Percentiles rank a stretch among this genome's conserved stretches.
Conservation (phyloP, 495 filamentous ascomycete species). For the Aspergillus wentii region DNA sequence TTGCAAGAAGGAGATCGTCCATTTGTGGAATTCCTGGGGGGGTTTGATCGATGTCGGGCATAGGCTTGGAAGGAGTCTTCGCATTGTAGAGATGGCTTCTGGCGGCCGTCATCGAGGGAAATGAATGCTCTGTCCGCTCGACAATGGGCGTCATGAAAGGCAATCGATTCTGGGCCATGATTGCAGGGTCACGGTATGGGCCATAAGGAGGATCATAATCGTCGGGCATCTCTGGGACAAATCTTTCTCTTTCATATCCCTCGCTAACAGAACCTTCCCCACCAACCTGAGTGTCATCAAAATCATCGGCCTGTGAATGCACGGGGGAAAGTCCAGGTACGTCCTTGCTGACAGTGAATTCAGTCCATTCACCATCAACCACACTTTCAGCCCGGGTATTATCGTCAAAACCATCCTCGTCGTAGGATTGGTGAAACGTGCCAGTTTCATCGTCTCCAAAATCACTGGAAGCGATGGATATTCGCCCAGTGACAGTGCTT, state of each 20-base stretch:
- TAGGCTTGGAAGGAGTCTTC: constrained; percentile 68
- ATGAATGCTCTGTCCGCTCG: constrained; percentile 84
- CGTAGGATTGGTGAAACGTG: constrained; percentile 37
- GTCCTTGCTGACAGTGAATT: constrained; percentile 72
- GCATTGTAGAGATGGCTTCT: constrained; percentile 53
- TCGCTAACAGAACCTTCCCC: constrained; percentile 16
- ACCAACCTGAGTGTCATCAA: constrained; percentile 19
- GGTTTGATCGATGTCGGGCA: constrained; percentile 16
- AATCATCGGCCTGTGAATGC: constrained; percentile 31
- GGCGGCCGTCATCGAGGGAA: constrained; percentile 57
- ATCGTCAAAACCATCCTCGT: constrained; percentile 43
- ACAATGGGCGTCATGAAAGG: constrained; percentile 99
- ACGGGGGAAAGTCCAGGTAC: constrained; percentile 41
- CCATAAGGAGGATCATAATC: constrained; percentile 72
- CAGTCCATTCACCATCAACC: constrained; percentile 71
- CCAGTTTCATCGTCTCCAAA: constrained; percentile 57
- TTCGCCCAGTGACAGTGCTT: constrained; percentile 70
- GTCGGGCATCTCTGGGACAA: constrained; percentile 71
- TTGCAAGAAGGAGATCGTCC: constrained; percentile 32
- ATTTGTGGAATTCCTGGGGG: constrained; percentile 24
- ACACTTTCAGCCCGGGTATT: constrained; percentile 51
- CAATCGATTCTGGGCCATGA: constrained; percentile 77
- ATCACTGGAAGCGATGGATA: constrained; percentile 58
- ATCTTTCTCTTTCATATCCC: constrained; percentile 39
- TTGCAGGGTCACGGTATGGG: constrained; percentile 69